Evolutionary conservation across 495 filamentous ascomycete species (phyloP).

Genomic region (Haplographium delicatum): DNA sequence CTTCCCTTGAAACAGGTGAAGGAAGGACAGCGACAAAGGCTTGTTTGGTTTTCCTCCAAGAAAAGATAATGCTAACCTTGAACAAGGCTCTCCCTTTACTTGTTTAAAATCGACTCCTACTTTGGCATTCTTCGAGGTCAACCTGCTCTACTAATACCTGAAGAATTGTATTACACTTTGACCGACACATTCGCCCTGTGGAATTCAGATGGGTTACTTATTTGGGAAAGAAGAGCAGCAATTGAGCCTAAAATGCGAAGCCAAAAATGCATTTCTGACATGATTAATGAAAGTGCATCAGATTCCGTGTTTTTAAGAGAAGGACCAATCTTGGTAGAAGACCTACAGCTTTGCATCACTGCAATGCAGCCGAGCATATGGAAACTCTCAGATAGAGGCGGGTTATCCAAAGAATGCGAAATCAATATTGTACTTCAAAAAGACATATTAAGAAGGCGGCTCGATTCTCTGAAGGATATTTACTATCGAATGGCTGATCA

Average conservation of each 20-base stretch:
- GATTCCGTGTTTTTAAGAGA: neutral
- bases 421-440: conserved; percentile 4
- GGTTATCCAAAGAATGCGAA: neutral
- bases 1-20: conserved; percentile 12
- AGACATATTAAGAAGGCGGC: conserved; percentile 10
- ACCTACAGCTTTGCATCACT: conserved; percentile 25
- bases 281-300: conserved; percentile 10
- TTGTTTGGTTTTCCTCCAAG: neutral
- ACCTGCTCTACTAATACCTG: conserved; percentile 14
- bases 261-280: conserved; percentile 9
- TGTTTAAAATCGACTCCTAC: conserved; percentile 27
- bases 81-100: conserved; percentile 20
- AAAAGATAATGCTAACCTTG: neutral
- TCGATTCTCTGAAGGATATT: conserved; percentile 10
- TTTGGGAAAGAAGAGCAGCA: conserved; percentile 13
- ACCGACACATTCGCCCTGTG: conserved; percentile 15
- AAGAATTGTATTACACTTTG: conserved; percentile 23
- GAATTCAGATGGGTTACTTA: conserved; percentile 19
- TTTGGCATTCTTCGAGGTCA: conserved; percentile 21
- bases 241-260: conserved; percentile 17
- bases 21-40: conserved; percentile 15
- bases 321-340: conserved; percentile 21
- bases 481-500: conserved; percentile 12
- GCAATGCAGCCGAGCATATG: conserved; percentile 14
- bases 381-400: conserved; percentile 1